Base-by-base conservation (phyloP, 768 basidiomycete genomes). In the Termitomyces heimii region DNA sequence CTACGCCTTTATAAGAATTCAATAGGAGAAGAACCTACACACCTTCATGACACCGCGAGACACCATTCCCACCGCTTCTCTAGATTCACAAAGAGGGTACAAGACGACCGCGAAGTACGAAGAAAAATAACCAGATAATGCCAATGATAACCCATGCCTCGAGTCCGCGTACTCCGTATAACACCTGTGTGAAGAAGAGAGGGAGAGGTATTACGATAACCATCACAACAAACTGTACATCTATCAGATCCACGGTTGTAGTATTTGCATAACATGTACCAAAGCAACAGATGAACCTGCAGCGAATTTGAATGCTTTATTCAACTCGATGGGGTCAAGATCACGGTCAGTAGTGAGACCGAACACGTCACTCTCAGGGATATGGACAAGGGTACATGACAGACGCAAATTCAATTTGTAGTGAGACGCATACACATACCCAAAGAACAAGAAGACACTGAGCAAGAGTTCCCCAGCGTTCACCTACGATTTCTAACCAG, bases 401-500 rank as follows among this genome's bases (percentile, higher is more conserved):
- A 7, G 4, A 34, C 28, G 12, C 3, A 1, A 44, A 31, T 9
- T 31, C 2, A n/a, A 49, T 12, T 10, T 4, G 16, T 8, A 10
- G 5, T 45, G 4, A 1, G 7, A 29, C 6, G 12, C 12, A 70
- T 39, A 39, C 75, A n/a, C n/a, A 0, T 54, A 81, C 82, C 89
- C 93, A 66, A 96, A 96, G 75, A 91, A 88, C 78, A 95, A 84
- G 77, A 96, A 95, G 7, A 92, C 75, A 3, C 86, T 56, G 95
- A 0, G 90, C 92, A 14, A 77, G 60, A 6, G 70, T 82, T 0
- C 94, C 95, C 90, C 93, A 98, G 12, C 90, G 79, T 1, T 75
- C 78, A 2, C 80, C 82, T 53, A 95, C 83, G 62, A 97, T 93
- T 68, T 97, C 92, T 20, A 94, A 79, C 84, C 86, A 97, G 18